phyloP scores from a whole-genome alignment of 768 basidiomycete species.

The Phanerochaete carnosa region DNA sequence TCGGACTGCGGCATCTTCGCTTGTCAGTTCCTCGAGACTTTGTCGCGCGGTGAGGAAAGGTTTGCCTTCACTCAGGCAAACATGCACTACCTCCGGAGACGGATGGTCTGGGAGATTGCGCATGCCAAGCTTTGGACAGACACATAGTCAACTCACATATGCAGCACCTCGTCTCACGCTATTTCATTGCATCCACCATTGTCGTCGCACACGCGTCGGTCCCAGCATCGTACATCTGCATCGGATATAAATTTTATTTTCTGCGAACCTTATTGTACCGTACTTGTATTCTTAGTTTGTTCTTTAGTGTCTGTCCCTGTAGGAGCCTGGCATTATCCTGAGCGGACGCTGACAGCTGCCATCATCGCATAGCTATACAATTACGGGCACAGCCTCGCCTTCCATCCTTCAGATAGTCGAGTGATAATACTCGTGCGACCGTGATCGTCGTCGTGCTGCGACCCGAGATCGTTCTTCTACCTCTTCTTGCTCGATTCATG shows the following conservation, averaged over 20 bases:
- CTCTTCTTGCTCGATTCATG: no score
- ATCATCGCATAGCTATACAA: no score
- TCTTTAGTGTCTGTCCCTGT: no score
- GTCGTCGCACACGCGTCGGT: neutral
- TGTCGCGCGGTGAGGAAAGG: constrained; percentile 70
- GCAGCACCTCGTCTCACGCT: neutral
- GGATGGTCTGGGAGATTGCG: constrained; percentile 93
- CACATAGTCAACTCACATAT: constrained; percentile 33
- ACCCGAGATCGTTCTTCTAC: no score
- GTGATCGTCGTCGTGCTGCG: no score
- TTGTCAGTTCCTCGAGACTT: constrained; percentile 83
- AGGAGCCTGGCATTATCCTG: neutral
- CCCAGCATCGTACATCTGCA: neutral
- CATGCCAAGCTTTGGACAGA: constrained; percentile 54
- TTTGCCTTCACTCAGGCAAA: constrained; percentile 82
- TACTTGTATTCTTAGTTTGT: constrained; percentile 2
- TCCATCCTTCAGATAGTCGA: no score
- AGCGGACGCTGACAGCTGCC: neutral
- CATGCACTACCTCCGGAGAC: constrained; percentile 78
- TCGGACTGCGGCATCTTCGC: constrained; percentile 97
- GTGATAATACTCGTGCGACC: no score
- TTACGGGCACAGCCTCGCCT: no score
- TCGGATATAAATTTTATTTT: neutral
- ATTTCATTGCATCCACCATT: constrained; percentile 1
- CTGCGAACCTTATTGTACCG: neutral